Conservation (phyloP, 2,329 filamentous ascomycete genomes). For the Elsinoe necatrix region DNA sequence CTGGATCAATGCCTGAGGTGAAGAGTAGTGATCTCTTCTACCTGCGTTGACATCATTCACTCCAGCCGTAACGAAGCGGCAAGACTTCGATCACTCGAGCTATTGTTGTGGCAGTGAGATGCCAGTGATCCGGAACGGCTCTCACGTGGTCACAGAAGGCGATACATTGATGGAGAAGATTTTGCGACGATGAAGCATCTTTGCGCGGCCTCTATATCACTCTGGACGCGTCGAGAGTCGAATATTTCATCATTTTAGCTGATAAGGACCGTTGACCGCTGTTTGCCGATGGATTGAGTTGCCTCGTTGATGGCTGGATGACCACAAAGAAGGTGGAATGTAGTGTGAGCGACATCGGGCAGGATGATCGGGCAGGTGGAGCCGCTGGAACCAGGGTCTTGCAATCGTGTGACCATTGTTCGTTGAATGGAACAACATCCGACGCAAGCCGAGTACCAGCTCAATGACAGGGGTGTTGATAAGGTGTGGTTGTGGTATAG, state of each 20-base stretch:
- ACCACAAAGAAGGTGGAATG: background rate
- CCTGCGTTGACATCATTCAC: too few species aligned
- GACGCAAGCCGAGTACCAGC: conserved; percentile 14
- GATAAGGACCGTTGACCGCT: background rate
- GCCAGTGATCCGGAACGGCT: too few species aligned
- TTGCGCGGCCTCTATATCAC: too few species aligned
- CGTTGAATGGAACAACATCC: conserved; percentile 14
- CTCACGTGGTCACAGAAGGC: background rate
- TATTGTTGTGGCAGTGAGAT: too few species aligned
- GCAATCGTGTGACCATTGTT: conserved; percentile 7
- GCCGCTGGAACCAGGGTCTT: background rate
- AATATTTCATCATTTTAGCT: background rate
- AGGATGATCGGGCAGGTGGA: conserved; percentile 5
- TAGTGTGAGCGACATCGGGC: conserved; percentile 2
- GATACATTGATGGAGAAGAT: background rate
- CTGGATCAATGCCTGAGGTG: too few species aligned
- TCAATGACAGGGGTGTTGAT: background rate
- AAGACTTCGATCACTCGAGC: too few species aligned
- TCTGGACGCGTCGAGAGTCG: background rate
- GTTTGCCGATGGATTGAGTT: background rate
- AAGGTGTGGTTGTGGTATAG: background rate
- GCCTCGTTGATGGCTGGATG: background rate
- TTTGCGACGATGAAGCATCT: background rate
- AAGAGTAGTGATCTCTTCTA: too few species aligned
- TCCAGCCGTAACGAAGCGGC: too few species aligned